Base-by-base conservation (phyloP, 1,139 yeast species). In the Blastobotrys ciferrii region DNA sequence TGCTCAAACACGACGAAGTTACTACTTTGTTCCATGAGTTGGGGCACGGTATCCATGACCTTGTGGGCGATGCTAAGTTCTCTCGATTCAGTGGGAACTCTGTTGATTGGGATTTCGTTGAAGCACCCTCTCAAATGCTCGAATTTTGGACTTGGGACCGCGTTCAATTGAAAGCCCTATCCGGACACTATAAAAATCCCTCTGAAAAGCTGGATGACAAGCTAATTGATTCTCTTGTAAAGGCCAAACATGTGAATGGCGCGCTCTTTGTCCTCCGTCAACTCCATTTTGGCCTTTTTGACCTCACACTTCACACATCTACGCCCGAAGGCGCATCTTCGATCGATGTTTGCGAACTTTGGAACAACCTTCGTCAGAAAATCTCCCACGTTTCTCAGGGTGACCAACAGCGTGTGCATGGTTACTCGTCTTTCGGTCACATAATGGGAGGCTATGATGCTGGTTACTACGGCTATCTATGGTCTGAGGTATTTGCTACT, bases 141-240 rank as follows among this genome's bases (percentile, higher is more conserved):
- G 96, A 87, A 66, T 85, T 81, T 68, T 87, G 95, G 89, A 83
- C 91, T 32, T 87, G 95, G 95, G 77, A 83, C 48, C 76, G 74
- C 51, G 68, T 75, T 38, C 83, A 82, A 65, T 71, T 87, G 54
- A 75, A 73, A 58, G 62, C 66, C 11, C 69, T 87, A 45, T 82
- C 92, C 0, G 73, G 77, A 19, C 95, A 87, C 65, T 86, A 84
- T 63, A 49, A 66, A 46, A 70, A 76, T 53, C 74, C 83, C 2
- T 80, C 81, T 23, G 79, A 78, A 59, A 73, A 77, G 18, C 76
- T 87, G 41, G 74, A 77, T 33, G 83, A 81, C 51, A 76, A 73
- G 6, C 69, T 85, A 53, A 75, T 85, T 51, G 77, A 77, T 28
- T 79, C 84, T 20, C 73, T 87, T 51, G 73, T 84, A 49, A 69